Base-by-base conservation (phyloP, 768 basidiomycete species). In the Boletus patriciae region DNA sequence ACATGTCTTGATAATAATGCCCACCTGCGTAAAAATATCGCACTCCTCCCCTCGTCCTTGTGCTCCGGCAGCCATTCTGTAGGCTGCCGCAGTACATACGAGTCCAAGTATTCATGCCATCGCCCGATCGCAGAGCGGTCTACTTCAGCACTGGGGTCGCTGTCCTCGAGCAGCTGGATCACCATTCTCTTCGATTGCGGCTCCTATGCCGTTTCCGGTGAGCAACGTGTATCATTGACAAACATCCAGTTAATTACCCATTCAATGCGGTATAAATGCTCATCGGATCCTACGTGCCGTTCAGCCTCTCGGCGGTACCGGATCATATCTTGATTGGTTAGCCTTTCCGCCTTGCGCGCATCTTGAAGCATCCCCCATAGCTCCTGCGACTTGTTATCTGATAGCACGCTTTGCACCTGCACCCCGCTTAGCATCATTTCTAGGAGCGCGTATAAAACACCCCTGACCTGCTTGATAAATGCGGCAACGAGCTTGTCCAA, bases 401-500 rank as follows among this genome's bases (percentile, higher is more conserved):
- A 83, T 46, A 92, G 72, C 49, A 96, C 85, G 3, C 87, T 90
- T 70, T 97, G 94, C 23, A 92, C 91, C 93, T 94, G 69, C 48
- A 49, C 49, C 11, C 11, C 15, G 29, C 12, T 65, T 36, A 65
- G 57, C 40, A 3, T 47, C 42, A 6, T 11, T 36, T 31, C 29
- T 3, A n/a, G 13, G 6, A 27, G 4, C 38, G 18, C 51, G 11
- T 44, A 16, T 12, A 41, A 25, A 10, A 41, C n/a, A 45, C 16
- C 6, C 21, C 58, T 70, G 57, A 93, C 94, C 80, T 97, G 94
- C 76, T 98, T 98, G 71, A 98, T 83, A 50, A 98, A 82, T 21
- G 87, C 87, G 13, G 84, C 86, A 54, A 98, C 86, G 45, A 97
- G 75, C 73, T 95, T 94, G 78, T 99, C 97, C 66, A 99, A 70